Base-by-base conservation (phyloP, 1,284 basidiomycete species). In the Rhizoctonia solani region DNA sequence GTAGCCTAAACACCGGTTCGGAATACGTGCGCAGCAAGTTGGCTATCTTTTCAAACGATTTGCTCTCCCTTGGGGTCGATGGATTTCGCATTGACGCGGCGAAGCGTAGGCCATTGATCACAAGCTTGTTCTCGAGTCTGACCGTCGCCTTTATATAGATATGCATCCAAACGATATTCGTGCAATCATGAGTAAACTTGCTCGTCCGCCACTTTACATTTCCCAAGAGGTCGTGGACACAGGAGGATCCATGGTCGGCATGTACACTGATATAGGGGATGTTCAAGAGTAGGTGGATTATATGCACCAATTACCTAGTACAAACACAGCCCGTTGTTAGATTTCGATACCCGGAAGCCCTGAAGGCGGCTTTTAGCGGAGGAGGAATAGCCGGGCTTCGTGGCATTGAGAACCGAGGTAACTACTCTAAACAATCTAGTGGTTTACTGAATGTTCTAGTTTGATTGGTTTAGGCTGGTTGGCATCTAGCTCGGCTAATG, bases 331-430 rank as follows among this genome's bases (percentile, higher is more conserved):
- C 11, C 37, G 21, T 6, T 9, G 13, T 16, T 44, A 87, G 86
- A 63, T 89, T 89, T 76, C 79, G 86, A 37, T 89, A 86, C 72
- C 85, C 86, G 0, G 77, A 76, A 0, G 76, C 83, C 0, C 14
- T 89, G 13, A 76, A 79, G 71, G 77, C 78, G 68, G 83, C 84
- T 0, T 89, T 89, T 75, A 75, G 76, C 1, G 77, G 77, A 5
- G 76, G 79, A 49, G 82, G 81, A 0, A 86, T 89, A 44, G 79
- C 82, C 2, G 76, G 72, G 55, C 76, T 89, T 27, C 79, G 85
- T 71, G 79, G 81, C 72, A 74, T 88, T n/a, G 83, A 87, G 54
- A 81, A 78, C 66, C 76, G 74, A 73, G 85, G 85, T 83, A 68
- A 2, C 72, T 50, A 9, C 34, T n/a, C 25, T 27, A 47, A 29